Conservation (phyloP, 2,329 filamentous ascomycete genomes). For the Lachnellula cervina region DNA sequence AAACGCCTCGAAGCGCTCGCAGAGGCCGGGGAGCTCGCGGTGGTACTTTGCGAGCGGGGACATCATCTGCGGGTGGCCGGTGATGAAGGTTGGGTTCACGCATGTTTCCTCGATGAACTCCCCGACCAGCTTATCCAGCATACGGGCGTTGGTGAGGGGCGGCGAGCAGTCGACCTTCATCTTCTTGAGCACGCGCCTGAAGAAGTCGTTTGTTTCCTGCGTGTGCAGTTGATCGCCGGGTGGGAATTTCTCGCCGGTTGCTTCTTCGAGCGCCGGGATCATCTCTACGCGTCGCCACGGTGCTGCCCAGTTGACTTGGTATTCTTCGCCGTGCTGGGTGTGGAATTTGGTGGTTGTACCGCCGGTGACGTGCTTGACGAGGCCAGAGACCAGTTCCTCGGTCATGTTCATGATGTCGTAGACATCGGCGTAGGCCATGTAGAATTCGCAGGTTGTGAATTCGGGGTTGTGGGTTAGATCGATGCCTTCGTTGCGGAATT, state of each 20-base stretch:
- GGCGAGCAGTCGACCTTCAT: slow-evolving; percentile 84
- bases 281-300: slow-evolving; percentile 94
- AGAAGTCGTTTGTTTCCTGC: slow-evolving; percentile 78
- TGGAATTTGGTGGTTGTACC: slow-evolving; percentile 80
- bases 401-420: slow-evolving; percentile 88
- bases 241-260: slow-evolving; percentile 89
- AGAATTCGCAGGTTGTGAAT: slow-evolving; percentile 97
- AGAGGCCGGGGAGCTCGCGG: slow-evolving; percentile 73
- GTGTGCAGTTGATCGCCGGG: slow-evolving; percentile 86
- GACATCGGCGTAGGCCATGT: slow-evolving; percentile 87
- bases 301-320: slow-evolving; percentile 91
- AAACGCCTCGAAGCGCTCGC: slow-evolving; percentile 96
- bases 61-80: slow-evolving; percentile 83
- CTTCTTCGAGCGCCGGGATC: slow-evolving; percentile 88
- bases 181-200: slow-evolving; percentile 80
- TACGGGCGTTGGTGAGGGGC: slow-evolving; percentile 87
- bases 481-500: slow-evolving; percentile 91
- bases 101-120: slow-evolving; percentile 95
- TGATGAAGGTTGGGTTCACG: slow-evolving; percentile 90
- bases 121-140: slow-evolving; percentile 91
- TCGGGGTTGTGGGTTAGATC: slow-evolving; percentile 97
- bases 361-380: slow-evolving; percentile 86
- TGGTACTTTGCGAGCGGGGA: slow-evolving; percentile 95
- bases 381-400: slow-evolving; percentile 83
- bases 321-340: slow-evolving; percentile 78